phyloP scores from a whole-genome alignment of 1,284 basidiomycete genomes.

The Marasmius tenuissimus region DNA sequence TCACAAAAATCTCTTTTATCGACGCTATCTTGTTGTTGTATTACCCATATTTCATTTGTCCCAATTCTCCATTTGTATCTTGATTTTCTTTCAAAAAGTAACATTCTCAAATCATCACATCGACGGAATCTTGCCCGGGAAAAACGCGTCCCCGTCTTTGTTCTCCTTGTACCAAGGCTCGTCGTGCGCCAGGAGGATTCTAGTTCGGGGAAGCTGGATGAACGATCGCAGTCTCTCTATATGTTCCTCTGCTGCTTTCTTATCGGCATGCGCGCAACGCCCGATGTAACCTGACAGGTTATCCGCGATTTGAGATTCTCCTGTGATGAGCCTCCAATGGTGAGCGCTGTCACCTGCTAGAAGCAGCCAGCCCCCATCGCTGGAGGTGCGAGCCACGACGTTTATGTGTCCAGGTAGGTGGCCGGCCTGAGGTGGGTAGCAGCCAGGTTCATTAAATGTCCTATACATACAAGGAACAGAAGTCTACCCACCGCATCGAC shows the following conservation, averaged over 20 bases:
- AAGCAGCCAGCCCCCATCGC: constrained; percentile 55
- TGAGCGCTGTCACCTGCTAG: constrained; percentile 57
- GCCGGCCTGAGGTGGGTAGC: constrained; percentile 30
- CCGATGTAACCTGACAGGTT: constrained; percentile 16
- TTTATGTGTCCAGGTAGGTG: constrained; percentile 56
- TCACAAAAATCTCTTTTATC: too few species aligned
- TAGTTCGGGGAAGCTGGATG: constrained; percentile 35
- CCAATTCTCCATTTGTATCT: not conserved
- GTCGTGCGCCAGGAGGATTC: constrained; percentile 54
- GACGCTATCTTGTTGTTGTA: too few species aligned
- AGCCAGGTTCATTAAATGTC: not conserved
- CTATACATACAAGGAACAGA: not conserved
- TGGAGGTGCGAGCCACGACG: constrained; percentile 52
- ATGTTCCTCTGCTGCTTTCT: constrained; percentile 39
- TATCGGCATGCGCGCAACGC: constrained; percentile 44
- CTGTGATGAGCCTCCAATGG: constrained; percentile 48
- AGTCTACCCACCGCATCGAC: constrained; percentile 37
- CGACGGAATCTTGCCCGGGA: constrained; percentile 3
- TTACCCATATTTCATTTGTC: too few species aligned
- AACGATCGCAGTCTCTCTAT: constrained; percentile 40
- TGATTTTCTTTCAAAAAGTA: not conserved
- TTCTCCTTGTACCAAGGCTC: constrained; percentile 48
- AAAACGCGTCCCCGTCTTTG: constrained; percentile 26
- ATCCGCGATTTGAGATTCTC: constrained; percentile 40
- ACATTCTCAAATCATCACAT: not conserved